Base-by-base conservation (phyloP, 768 basidiomycete genomes). In the Termitomyces sp. region DNA sequence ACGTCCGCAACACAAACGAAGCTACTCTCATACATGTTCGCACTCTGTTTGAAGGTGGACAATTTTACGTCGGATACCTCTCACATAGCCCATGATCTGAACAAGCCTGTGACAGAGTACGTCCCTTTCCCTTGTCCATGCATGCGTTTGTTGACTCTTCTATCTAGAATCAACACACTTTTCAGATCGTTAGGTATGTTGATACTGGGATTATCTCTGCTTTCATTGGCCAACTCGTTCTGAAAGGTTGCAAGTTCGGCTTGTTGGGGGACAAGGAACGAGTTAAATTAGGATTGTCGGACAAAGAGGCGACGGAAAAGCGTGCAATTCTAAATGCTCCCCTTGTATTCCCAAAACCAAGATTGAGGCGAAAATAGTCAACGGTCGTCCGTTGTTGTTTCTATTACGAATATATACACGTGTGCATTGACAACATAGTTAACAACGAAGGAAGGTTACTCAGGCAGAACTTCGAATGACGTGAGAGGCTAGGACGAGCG, bases 31-130 rank as follows among this genome's bases (percentile, higher is more conserved):
- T 82, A 92, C 64, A 79, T 94, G 66, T 87, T 96, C 58, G 86
- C 89, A 1, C 73, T 96, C 0, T 91, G 87, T 64, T 80, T 97
- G 30, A 83, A 80, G 49, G 67, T 94, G 7, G 94, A 97, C 60
- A 82, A 84, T 53, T 96, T 83, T 63, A 83, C 84, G 0, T 81
- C 86, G 0, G 86, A 97, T 60, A 78, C 85, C 0, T 73, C 78
- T 1, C 65, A 79, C 30, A 71, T 97, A 35, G 89, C 93, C 2
- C 73, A 78, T 7, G 95, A 97, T 70, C 70, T 98, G 7, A 82
- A 78, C 60, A 80, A 92, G 76, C 66, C 80, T 3, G 64, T 79
- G 11, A 51, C 75, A 6, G 84, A 83, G 94, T 96, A 64, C 60
- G 89, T 75, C 12, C 19, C 21, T 40, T 38, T 33, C 21, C 38